Evolutionary conservation across 192 early-diverging fungal genomes (phyloP).

Genomic region (Backusella liffmaniae): DNA sequence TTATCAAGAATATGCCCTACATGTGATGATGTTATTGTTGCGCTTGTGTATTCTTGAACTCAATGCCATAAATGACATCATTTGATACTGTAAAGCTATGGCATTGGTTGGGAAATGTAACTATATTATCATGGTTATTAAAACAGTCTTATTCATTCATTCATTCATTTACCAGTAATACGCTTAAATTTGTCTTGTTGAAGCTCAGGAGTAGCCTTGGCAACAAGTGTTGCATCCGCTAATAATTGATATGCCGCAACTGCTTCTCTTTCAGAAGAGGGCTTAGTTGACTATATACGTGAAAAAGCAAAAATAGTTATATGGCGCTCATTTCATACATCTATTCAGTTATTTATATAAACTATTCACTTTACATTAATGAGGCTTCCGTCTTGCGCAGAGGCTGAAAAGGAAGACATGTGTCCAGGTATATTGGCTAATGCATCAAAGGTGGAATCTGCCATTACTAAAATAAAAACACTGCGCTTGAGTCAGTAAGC

Average conservation of each 20-base stretch:
- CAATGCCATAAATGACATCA: constrained; percentile 14
- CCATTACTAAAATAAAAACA: not conserved
- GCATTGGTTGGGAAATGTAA: constrained; percentile 15
- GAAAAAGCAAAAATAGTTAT: not conserved
- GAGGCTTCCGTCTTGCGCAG: constrained; percentile 6
- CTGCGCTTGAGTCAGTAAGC: not conserved
- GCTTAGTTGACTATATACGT: not conserved
- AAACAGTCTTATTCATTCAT: not conserved
- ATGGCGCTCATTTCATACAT: not conserved
- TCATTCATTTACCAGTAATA: constrained; percentile 9
- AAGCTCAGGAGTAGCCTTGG: not conserved
- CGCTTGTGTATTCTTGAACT: constrained; percentile 2
- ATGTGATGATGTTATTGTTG: constrained; percentile 3
- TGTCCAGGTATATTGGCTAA: constrained; percentile 13
- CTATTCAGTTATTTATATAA: not conserved
- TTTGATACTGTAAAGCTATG: constrained; percentile 14
- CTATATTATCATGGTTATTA: not conserved
- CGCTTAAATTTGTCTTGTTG: constrained; percentile 18
- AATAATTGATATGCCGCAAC: constrained; percentile 16
- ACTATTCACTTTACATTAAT: constrained; percentile 1
- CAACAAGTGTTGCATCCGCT: constrained; percentile 5
- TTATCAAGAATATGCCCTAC: not conserved
- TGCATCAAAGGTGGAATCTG: constrained; percentile 10
- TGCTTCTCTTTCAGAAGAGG: constrained; percentile 4
- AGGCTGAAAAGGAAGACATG: constrained; percentile 13